These are phyloP conservation scores for Dorcoceras hygrometricum DNA, from an alignment of 257 asterid genomes.

Conservation along the genomic window DNA sequence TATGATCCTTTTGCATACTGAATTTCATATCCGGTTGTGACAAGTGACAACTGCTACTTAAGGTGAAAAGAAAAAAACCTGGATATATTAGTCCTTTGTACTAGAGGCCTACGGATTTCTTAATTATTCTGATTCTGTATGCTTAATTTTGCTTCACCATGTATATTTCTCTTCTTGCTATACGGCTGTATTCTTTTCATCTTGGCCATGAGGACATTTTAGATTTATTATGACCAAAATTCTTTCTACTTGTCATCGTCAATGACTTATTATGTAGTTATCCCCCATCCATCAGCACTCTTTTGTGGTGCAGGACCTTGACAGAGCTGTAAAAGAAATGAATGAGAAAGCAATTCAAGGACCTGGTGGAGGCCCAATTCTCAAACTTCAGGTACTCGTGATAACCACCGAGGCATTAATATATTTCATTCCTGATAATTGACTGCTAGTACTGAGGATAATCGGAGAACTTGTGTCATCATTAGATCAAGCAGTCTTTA, in stretches of 20 bases:
- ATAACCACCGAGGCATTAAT: constrained; percentile 19
- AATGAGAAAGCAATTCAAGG: constrained; percentile 64
- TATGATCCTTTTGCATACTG: too few species aligned
- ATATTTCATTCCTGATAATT: constrained; percentile 22
- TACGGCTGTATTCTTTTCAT: constrained; percentile 15
- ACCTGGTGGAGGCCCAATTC: constrained; percentile 51
- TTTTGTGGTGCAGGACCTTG: constrained; percentile 61
- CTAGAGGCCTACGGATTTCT: too few species aligned
- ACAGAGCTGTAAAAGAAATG: constrained; percentile 64
- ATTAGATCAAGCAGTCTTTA: not conserved
- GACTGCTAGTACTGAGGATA: constrained; percentile 12
- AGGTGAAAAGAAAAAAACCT: too few species aligned
- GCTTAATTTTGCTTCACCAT: not conserved
- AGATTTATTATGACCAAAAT: constrained; percentile 9
- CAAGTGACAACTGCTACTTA: too few species aligned
- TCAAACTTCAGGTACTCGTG: constrained; percentile 59
- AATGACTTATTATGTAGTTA: constrained; percentile 17
- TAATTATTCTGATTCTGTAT: too few species aligned
- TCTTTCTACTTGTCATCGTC: constrained; percentile 11
- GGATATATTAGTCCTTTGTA: too few species aligned
- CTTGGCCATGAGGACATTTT: constrained; percentile 5
- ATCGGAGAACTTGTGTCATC: not conserved
- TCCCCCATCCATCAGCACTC: constrained; percentile 12
- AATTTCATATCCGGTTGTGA: too few species aligned
- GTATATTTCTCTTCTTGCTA: not conserved